These are phyloP conservation scores for Sclerotinia spermophila DNA, from an alignment of 2,329 filamentous ascomycete genomes.

Conservation along the genomic window DNA sequence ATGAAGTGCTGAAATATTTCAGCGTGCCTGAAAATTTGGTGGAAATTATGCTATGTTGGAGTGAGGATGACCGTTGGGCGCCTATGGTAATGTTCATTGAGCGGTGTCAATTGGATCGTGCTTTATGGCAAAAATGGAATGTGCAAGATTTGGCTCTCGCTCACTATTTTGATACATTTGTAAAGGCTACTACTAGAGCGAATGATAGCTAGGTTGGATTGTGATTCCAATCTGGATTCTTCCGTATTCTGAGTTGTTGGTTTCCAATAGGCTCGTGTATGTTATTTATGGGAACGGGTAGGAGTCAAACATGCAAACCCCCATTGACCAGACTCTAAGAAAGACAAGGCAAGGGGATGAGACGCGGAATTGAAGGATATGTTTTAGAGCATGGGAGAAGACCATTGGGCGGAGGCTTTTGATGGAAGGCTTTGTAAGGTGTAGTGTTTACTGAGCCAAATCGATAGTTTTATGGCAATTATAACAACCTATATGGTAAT, in stretches of 20 bases:
- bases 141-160: not conserved
- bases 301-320: not conserved
- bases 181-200: not conserved
- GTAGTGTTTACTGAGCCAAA: too few relatives aligned
- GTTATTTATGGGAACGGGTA: not conserved
- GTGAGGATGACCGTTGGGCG: not conserved
- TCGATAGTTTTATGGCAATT: too few relatives aligned
- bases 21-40: not conserved
- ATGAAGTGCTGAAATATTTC: not conserved
- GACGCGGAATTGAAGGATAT: too few relatives aligned
- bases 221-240: not conserved
- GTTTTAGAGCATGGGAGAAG: too few relatives aligned
- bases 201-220: not conserved
- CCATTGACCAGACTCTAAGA: too few relatives aligned
- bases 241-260: not conserved
- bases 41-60: not conserved
- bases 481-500: too few relatives aligned
- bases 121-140: not conserved
- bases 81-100: conserved; percentile 7
- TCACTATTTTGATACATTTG: not conserved
- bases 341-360: too few relatives aligned
- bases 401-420: too few relatives aligned
- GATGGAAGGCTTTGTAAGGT: not conserved
- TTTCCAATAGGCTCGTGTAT: too few relatives aligned
- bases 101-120: not conserved